Percentiles rank a stretch among this genome's conserved stretches.
These are phyloP conservation scores for Globisporangium acanthophoron DNA, from an alignment of 352 stramenopile genomes.

Conservation along the genomic window DNA sequence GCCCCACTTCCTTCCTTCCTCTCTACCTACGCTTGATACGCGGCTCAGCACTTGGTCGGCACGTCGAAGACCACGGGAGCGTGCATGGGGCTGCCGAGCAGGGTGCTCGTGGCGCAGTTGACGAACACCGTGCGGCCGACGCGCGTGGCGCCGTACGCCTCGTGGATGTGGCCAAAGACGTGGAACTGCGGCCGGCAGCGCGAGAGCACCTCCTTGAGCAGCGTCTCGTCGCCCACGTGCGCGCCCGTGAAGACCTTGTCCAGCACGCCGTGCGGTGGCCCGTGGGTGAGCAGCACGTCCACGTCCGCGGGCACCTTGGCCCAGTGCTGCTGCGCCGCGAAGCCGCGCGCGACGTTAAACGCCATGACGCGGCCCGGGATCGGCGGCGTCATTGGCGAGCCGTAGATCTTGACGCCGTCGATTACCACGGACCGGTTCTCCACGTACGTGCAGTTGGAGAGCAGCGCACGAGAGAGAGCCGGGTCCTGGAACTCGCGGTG, in stretches of 20 bases:
- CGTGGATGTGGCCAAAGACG: conserved; percentile 92
- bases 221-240: conserved; percentile 71
- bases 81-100: conserved; percentile 54
- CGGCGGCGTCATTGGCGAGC: conserved; percentile 68
- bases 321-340: conserved; percentile 63
- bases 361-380: conserved; percentile 63
- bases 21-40: too few relatives aligned
- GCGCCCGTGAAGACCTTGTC: conserved; percentile 62
- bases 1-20: too few relatives aligned
- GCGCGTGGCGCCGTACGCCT: conserved; percentile 73
- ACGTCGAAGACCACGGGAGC: conserved; percentile 75
- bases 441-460: conserved; percentile 72
- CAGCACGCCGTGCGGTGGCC: conserved; percentile 80
- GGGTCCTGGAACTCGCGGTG: conserved; percentile 68
- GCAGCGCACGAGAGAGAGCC: conserved; percentile 31
- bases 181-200: conserved; percentile 78
- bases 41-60: conserved; percentile 70
- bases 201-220: conserved; percentile 79
- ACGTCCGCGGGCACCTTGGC: conserved; percentile 60
- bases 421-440: conserved; percentile 69
- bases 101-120: conserved; percentile 81
- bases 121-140: conserved; percentile 84
- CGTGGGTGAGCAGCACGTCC: conserved; percentile 89
- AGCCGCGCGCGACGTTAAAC: conserved; percentile 67
- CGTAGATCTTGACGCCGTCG: conserved; percentile 69